phyloP scores from a whole-genome alignment of 805 yeast genomes.

The Priceomyces castillae region DNA sequence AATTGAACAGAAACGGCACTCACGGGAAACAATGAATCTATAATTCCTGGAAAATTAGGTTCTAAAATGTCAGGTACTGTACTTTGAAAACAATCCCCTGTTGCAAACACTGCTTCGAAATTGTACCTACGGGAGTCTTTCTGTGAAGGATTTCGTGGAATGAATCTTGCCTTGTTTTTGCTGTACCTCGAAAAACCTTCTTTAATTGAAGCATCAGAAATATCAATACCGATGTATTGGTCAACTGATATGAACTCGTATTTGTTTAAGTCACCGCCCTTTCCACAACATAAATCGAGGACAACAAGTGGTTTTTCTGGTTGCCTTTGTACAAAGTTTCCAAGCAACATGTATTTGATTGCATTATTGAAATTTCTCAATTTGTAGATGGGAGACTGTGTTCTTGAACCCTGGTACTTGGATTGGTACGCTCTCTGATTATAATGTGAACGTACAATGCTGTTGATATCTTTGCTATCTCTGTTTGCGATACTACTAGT shows the following conservation, averaged over 20 bases:
- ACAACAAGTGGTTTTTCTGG: conserved; percentile 40
- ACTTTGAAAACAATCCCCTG: conserved; percentile 86
- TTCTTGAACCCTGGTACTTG: conserved; percentile 56
- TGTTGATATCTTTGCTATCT: conserved; percentile 49
- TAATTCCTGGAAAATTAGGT: conserved; percentile 56
- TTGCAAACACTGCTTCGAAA: conserved; percentile 81
- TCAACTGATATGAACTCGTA: conserved; percentile 73
- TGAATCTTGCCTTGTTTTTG: conserved; percentile 45
- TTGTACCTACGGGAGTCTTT: conserved; percentile 46
- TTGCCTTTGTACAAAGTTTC: conserved; percentile 52
- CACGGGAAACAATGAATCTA: conserved; percentile 70
- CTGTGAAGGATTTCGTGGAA: conserved; percentile 20
- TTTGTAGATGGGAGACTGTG: conserved; percentile 79
- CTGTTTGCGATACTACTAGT: conserved; percentile 35
- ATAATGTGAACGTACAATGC: conserved; percentile 77
- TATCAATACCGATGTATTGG: conserved; percentile 87
- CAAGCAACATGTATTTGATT: conserved; percentile 80
- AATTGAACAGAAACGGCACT: conserved; percentile 90
- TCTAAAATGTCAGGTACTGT: conserved; percentile 65
- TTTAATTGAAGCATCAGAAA: conserved; percentile 80
- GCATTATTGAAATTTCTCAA: conserved; percentile 89
- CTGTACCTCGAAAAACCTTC: conserved; percentile 80
- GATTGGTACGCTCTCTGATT: conserved; percentile 77
- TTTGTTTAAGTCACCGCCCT: conserved; percentile 94
- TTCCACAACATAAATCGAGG: conserved; percentile 92